These are phyloP conservation scores for Bretschneidera sinensis DNA, from an alignment of 345 rosid genomes.

Conservation along the genomic window DNA sequence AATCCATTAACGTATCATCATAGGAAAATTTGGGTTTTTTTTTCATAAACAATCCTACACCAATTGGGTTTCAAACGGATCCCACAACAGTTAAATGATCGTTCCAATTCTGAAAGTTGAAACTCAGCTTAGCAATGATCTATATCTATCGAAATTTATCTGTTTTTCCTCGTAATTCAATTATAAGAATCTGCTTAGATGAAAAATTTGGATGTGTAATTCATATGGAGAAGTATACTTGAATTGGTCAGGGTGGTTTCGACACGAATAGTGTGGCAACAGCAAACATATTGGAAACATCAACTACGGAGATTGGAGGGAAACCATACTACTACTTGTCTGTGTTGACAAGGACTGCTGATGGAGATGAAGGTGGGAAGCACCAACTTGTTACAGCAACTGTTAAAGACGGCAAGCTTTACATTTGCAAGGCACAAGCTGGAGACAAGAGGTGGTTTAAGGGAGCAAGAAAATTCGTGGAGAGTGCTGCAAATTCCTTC, in stretches of 20 bases:
- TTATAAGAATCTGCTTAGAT: too few species aligned
- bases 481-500: slow-evolving; percentile 65
- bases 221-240: background rate
- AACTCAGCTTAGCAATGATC: too few species aligned
- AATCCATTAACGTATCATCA: too few species aligned
- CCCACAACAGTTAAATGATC: too few species aligned
- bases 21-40: too few species aligned
- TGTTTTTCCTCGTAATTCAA: too few species aligned
- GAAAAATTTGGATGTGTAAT: background rate
- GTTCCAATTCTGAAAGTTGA: too few species aligned
- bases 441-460: slow-evolving; percentile 99
- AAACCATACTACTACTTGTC: slow-evolving; percentile 59
- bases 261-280: slow-evolving; percentile 63
- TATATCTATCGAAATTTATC: too few species aligned
- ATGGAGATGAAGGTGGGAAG: slow-evolving; percentile 98
- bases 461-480: slow-evolving; percentile 75
- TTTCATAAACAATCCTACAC: background rate
- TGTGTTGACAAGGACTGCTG: slow-evolving; percentile 87
- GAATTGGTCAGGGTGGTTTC: slow-evolving; percentile 69
- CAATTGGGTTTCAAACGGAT: background rate
- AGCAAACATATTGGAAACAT: slow-evolving; percentile 71
- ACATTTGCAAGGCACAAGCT: slow-evolving; percentile 90
- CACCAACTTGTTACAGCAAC: slow-evolving; percentile 76
- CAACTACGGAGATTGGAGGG: slow-evolving; percentile 37
- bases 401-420: slow-evolving; percentile 71